These are phyloP conservation scores for Zychaea mexicana DNA, from an alignment of 371 early-diverging fungal species.

Conservation along the genomic window DNA sequence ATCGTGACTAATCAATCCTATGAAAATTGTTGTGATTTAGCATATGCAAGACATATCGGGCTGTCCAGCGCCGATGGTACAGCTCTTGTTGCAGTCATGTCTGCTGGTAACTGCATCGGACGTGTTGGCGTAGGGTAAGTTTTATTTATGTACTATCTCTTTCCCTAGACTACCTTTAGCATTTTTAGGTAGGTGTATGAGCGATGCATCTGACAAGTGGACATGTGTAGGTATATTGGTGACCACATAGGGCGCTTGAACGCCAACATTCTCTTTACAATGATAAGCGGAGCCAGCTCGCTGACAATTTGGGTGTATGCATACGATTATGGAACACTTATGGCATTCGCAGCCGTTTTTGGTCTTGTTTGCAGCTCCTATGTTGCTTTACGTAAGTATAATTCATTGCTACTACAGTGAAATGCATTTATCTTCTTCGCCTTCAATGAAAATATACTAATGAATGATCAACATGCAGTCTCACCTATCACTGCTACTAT, in stretches of 20 bases:
- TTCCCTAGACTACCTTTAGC: no score
- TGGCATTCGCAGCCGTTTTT: constrained; percentile 23
- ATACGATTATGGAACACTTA: constrained; percentile 10
- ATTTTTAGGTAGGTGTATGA: no score
- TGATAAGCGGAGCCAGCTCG: neutral
- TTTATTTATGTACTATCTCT: neutral
- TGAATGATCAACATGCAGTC: neutral
- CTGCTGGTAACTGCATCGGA: constrained; percentile 15
- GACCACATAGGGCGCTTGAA: constrained; percentile 14
- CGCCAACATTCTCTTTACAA: constrained; percentile 13
- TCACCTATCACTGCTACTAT: constrained; percentile 22
- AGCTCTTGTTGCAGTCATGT: constrained; percentile 13
- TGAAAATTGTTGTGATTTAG: constrained; percentile 3
- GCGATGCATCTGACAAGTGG: no score
- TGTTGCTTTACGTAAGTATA: constrained; percentile 20
- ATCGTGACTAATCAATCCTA: neutral
- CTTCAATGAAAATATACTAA: neutral
- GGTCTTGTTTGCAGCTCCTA: constrained; percentile 24
- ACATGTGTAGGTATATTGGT: constrained; percentile 5
- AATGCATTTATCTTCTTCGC: neutral
- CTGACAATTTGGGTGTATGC: constrained; percentile 22
- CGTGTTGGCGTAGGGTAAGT: constrained; percentile 15
- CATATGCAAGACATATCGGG: constrained; percentile 21
- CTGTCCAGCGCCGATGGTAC: constrained; percentile 18
- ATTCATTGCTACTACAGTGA: neutral